Base-by-base conservation (phyloP, 768 basidiomycete genomes). In the Tricholoma saponaceum region DNA sequence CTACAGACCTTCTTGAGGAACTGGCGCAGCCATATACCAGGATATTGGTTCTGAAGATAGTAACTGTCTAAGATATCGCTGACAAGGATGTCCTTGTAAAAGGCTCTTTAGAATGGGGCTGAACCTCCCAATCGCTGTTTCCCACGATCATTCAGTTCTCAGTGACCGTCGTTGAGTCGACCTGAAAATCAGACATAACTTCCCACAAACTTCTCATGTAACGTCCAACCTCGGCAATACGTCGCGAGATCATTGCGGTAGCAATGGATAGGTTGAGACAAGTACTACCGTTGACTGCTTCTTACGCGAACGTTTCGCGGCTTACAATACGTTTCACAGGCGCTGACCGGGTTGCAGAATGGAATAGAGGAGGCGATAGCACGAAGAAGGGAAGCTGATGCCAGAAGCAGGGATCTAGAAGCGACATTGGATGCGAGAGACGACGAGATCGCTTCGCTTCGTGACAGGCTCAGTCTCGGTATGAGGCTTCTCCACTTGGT, bases 1-100 rank as follows among this genome's bases (percentile, higher is more conserved):
- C 60, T 60, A 54, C 75, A 62, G 62, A 88, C 90, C 90, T 81
- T 92, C 89, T 65, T 91, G 90, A 55, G 90, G 84, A 54, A 92
- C 87, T 52, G 86, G 80, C 37, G 80, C 78, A 71, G 84, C 70
- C 88, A 91, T 90, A 58, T 58, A 58, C 54, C 58, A 61, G 44
- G 51, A 55, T 46, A 51, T 54, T 18, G 33, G 37, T 35, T 44
- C 37, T 54, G 37, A 23, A 20, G 35, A 41, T 53, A 22, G 50
- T 20, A 49, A 35, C 28, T 25, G 22, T 35, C 22, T 30, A 43
- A 50, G 54, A 32, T 13, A 23, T 50, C 16, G 13, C 41, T 4
- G 41, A n/a, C 54, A 54, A 43, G 46, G 13, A 41, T 22, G 35
- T 12, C 46, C 30, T 33, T 23, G 20, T 4, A 22, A 16, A 18